A percentile compares a stretch with the other conserved stretches of the same genome.
Conservation (phyloP, 1,139 yeast genomes). For the Candida sp. region DNA sequence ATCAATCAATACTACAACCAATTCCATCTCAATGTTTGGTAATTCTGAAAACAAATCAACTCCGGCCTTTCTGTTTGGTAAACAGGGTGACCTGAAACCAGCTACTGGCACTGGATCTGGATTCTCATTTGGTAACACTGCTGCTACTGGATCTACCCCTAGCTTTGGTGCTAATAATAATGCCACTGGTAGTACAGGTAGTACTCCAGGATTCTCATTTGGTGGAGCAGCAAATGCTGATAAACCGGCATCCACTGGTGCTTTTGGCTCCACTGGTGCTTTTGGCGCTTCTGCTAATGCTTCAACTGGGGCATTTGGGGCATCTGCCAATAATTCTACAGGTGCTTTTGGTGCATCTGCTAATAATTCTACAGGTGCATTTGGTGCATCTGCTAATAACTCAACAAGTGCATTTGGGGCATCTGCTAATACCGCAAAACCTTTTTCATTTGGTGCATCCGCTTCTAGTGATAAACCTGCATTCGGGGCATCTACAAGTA, state of each 20-base stretch:
- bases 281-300: slow-evolving; percentile 1
- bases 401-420: not conserved
- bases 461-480: slow-evolving; percentile 1
- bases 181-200: not conserved
- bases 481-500: slow-evolving; percentile 3
- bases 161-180: slow-evolving; percentile 5
- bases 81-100: slow-evolving; percentile 5
- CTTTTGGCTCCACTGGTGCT: slow-evolving; percentile 1
- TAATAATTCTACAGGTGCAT: slow-evolving; percentile 7
- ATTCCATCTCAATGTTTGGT: slow-evolving; percentile 9
- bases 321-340: not conserved
- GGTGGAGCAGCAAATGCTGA: slow-evolving; percentile 6
- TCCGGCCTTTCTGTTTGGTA: slow-evolving; percentile 7
- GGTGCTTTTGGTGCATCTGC: slow-evolving; percentile 1
- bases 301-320: slow-evolving; percentile 8
- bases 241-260: slow-evolving; percentile 3
- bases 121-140: slow-evolving; percentile 2
- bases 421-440: not conserved
- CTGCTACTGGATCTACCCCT: slow-evolving; percentile 4
- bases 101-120: not conserved
- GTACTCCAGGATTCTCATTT: slow-evolving; percentile 5
- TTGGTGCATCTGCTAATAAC: slow-evolving; percentile 2
- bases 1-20: not conserved
- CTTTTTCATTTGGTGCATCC: slow-evolving; percentile 1
- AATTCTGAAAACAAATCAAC: slow-evolving; percentile 5